Percentiles rank a stretch among this genome's conserved stretches.
Conservation (phyloP, 495 filamentous ascomycete genomes). For the Parathielavia hyrcaniae region DNA sequence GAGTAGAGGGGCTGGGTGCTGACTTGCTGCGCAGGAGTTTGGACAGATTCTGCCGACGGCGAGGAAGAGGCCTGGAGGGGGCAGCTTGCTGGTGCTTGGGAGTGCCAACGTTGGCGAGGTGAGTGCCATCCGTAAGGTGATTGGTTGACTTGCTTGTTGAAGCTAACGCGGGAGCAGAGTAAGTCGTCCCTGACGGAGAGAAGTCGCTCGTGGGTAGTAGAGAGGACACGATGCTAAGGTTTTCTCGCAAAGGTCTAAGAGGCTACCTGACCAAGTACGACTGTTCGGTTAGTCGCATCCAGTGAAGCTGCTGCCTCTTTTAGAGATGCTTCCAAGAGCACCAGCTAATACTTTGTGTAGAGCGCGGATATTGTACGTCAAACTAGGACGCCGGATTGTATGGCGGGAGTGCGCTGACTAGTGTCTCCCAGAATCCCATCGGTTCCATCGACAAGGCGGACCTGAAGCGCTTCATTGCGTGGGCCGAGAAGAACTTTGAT, state of each 20-base stretch:
- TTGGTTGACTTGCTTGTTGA: neutral
- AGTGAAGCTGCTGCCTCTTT: neutral
- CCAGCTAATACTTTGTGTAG: neutral
- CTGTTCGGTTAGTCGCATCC: slow-evolving; percentile 20
- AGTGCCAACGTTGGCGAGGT: slow-evolving; percentile 47
- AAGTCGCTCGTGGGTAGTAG: neutral
- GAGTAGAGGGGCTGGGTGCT: neutral
- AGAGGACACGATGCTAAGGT: neutral
- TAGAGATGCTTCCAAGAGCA: too few relatives aligned
- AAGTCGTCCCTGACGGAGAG: neutral
- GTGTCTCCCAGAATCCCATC: slow-evolving; percentile 51
- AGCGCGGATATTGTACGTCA: slow-evolving; percentile 23
- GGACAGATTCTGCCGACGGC: slow-evolving; percentile 32
- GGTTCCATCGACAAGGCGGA: slow-evolving; percentile 67
- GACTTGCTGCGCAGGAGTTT: slow-evolving; percentile 20
- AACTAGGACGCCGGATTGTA: slow-evolving; percentile 36
- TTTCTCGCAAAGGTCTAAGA: slow-evolving; percentile 35
- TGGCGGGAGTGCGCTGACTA: slow-evolving; percentile 39
- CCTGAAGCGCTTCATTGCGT: slow-evolving; percentile 70
- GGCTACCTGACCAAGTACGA: slow-evolving; percentile 50
- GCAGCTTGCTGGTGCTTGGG: slow-evolving; percentile 37
- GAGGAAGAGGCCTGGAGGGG: slow-evolving; percentile 49
- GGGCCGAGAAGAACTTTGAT: slow-evolving; percentile 53
- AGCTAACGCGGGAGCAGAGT: slow-evolving; percentile 33
- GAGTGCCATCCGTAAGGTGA: neutral